phyloP scores from a whole-genome alignment of 2,329 filamentous ascomycete genomes.

The Fusarium denticulatum region DNA sequence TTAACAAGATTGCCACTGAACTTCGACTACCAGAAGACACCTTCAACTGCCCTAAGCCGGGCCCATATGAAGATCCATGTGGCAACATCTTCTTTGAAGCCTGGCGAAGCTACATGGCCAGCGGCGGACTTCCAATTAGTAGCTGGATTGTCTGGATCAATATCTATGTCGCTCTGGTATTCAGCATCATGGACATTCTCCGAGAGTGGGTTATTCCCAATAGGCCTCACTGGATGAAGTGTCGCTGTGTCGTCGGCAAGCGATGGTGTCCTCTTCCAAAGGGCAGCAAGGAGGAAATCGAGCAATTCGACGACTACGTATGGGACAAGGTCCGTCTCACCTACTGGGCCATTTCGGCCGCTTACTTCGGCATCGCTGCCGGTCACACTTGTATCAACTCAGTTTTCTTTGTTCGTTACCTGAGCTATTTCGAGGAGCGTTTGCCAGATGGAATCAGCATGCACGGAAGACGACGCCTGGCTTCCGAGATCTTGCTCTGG shows the following conservation, averaged over 20 bases:
- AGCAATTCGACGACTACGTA: constrained; percentile 37
- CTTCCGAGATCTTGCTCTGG: constrained; percentile 34
- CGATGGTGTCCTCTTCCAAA: constrained; percentile 39
- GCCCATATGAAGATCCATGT: constrained; percentile 30
- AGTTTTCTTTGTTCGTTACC: constrained; percentile 28
- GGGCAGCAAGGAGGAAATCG: constrained; percentile 42
- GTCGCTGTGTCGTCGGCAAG: constrained; percentile 41
- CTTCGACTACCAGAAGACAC: constrained; percentile 37
- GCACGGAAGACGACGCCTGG: constrained; percentile 26
- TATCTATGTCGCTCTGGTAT: constrained; percentile 20
- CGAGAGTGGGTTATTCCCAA: constrained; percentile 43
- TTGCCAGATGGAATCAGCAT: constrained; percentile 41
- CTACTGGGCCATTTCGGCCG: constrained; percentile 38
- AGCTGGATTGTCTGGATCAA: constrained; percentile 32
- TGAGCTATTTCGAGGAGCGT: constrained; percentile 32
- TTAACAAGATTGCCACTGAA: constrained; percentile 35
- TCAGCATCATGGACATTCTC: constrained; percentile 22
- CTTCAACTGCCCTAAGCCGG: constrained; percentile 33
- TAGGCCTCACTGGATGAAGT: constrained; percentile 42
- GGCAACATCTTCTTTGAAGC: constrained; percentile 43
- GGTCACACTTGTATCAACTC: constrained; percentile 29
- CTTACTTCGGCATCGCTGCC: constrained; percentile 34
- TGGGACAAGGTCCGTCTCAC: constrained; percentile 42
- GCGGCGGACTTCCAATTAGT: constrained; percentile 20
- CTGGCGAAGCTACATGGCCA: constrained; percentile 35